phyloP scores from a whole-genome alignment of 768 basidiomycete genomes.

The Russula compacta region DNA sequence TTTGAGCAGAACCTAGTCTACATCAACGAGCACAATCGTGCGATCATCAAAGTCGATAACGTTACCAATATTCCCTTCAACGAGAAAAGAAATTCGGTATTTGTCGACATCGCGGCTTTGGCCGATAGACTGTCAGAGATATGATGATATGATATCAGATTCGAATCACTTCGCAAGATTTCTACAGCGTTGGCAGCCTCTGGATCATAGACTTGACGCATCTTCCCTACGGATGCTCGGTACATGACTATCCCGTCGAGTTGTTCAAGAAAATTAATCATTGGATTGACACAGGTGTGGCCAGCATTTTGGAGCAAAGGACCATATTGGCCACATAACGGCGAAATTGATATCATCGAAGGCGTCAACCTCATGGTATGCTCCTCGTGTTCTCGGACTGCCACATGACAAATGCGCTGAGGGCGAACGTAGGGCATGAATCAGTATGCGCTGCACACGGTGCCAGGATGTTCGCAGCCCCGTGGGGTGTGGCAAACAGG shows the following conservation, averaged over 20 bases:
- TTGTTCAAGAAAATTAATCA: neutral
- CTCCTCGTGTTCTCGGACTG: neutral
- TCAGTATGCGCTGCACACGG: conserved; percentile 50
- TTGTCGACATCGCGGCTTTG: conserved; percentile 8
- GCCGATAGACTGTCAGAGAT: neutral
- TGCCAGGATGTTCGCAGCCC: conserved; percentile 30
- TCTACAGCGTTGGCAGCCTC: conserved; percentile 36
- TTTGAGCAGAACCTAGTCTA: conserved; percentile 44
- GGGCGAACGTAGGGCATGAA: conserved; percentile 26
- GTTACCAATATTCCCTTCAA: conserved; percentile 41
- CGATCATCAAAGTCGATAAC: conserved; percentile 71
- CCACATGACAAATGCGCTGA: neutral
- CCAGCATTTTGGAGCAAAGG: conserved; percentile 30
- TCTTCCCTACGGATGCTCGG: conserved; percentile 51
- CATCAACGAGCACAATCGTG: conserved; percentile 50
- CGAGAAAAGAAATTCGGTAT: conserved; percentile 52
- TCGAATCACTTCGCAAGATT: conserved; percentile 36
- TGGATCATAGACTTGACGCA: conserved; percentile 40
- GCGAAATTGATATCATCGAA: conserved; percentile 38
- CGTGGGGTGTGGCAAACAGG: conserved; percentile 29
- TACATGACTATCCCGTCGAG: conserved; percentile 17
- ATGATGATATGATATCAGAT: conserved; percentile 27
- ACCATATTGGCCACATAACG: conserved; percentile 35
- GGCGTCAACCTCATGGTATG: conserved; percentile 38
- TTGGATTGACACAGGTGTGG: conserved; percentile 30